These are phyloP conservation scores for Hortiboletus flavorubellus DNA, from an alignment of 768 basidiomycete species.

Conservation along the genomic window DNA sequence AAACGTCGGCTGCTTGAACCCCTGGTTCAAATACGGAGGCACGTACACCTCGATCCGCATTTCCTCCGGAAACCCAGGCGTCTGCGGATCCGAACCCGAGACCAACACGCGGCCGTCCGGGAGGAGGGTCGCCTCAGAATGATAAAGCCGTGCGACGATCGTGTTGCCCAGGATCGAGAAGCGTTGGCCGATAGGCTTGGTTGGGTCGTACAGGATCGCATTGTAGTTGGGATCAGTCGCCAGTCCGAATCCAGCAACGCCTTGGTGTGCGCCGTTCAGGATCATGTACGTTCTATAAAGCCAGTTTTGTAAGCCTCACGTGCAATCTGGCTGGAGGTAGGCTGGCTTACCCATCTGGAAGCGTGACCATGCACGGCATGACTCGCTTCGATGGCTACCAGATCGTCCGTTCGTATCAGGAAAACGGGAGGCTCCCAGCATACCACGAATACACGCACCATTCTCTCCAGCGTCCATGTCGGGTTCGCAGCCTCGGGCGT, in stretches of 20 bases:
- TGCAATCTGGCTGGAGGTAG: too few species aligned
- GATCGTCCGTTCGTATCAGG: not conserved
- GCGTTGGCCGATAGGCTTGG: conserved; percentile 53
- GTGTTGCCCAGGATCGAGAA: conserved; percentile 65
- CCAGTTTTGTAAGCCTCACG: not conserved
- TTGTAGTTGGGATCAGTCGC: conserved; percentile 58
- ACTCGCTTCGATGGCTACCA: conserved; percentile 66
- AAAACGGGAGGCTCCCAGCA: not conserved
- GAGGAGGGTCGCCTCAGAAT: conserved; percentile 72
- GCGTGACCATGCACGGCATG: conserved; percentile 69
- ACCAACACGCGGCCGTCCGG: conserved; percentile 73
- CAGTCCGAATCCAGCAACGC: conserved; percentile 72
- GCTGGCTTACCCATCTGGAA: conserved; percentile 42
- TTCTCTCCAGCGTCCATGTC: conserved; percentile 72
- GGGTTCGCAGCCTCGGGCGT: conserved; percentile 60
- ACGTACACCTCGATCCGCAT: conserved; percentile 79
- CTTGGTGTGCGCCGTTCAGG: conserved; percentile 68
- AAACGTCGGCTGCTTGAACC: conserved; percentile 59
- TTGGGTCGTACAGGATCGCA: conserved; percentile 70
- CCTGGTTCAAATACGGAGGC: conserved; percentile 78
- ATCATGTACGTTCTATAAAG: conserved; percentile 71
- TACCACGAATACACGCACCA: conserved; percentile 46
- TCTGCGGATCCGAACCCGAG: conserved; percentile 74
- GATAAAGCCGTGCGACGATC: conserved; percentile 73
- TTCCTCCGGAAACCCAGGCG: conserved; percentile 63